Base-by-base conservation (phyloP, 2,329 filamentous ascomycete species). In the Microsporum audouinii region DNA sequence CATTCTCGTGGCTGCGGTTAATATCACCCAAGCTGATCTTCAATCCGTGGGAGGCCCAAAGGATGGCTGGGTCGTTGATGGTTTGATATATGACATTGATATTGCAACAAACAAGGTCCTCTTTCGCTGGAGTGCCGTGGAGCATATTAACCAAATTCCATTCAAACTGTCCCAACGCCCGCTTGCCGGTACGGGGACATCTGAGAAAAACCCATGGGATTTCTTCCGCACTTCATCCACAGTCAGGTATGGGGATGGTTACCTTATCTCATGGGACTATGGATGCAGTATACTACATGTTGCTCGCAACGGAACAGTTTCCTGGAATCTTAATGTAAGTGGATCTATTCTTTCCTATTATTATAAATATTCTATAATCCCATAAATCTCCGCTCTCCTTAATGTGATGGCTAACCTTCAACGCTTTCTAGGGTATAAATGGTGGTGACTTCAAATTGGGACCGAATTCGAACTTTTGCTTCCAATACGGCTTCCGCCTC, bases 91-190 rank as follows among this genome's bases (percentile, higher is more conserved):
- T 62, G 78, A 80, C 66, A 66, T 80, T 31, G 72, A 78, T 59
- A 71, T 79, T 43, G 74, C 73, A 45, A 77, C 73, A 0, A 72
- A 73, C n/a, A 67, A 75, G 2, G 69, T 77, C 0, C 63, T 78
- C 10, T 80, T 78, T 64, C 68, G 78, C 64, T 80, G 78, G 78
- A 72, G 73, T 36, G 77, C 78, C 5, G 75, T 75, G 3, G 74
- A 79, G 2, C 77, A 80, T 63, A 68, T 79, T 60, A 58, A 70
- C 23, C 38, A 63, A 45, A 53, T 61, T 3, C 60, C 60, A 17
- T 34, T 59, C 39, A 57, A 47, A 8, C 17, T 57, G 27, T 57
- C 59, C 27, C 27, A 57, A 29, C 34, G 34, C 12, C 59, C 53
- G 27, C 39, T 61, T 39, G 23, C 2, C 10, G 43, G 31, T 41